Base-by-base conservation (phyloP, 1,139 yeast species). In the Blastobotrys raffinosifermentans region DNA sequence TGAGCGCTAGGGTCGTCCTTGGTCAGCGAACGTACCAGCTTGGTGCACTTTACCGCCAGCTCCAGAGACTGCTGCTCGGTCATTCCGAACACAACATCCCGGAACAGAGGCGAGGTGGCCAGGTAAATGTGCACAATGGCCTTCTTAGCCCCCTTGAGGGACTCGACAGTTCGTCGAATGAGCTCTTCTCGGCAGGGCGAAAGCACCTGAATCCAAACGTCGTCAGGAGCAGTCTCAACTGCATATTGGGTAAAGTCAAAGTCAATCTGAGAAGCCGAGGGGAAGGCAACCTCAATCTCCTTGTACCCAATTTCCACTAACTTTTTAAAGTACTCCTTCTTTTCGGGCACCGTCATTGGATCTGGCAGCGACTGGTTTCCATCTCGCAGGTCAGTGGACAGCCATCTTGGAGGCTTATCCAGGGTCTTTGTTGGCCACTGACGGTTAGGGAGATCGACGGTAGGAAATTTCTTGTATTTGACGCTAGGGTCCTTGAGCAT, bases 361-460 rank as follows among this genome's bases (percentile, higher is more conserved):
- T 91, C 97, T 7, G 97, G 97, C 50, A 91, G 72, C 8, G 96
- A 84, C 66, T 91, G 97, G 67, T 91, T 91, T 40, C 98, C 98
- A 60, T 91, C 98, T 62, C 97, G 75, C 53, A 91, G 73, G 60
- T 91, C 97, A 2, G 97, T 91, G 6, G 96, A 83, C 39, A 91
- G 73, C 97, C 97, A 91, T 60, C 97, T 73, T 40, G 98, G 97
- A 2, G 96, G 82, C 59, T 79, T 79, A 37, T 75, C 74, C 50
- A 91, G 70, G 26, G 77, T 66, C 39, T 75, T 77, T 44, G 73
- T 65, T 8, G 98, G 98, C 98, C 98, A 91, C 47, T 78, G 75
- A 51, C 98, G 76, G 53, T 81, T 73, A 18, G 85, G 78, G 47
- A 89, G 69, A 32, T 77, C 61, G 32, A 89, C 67, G 3, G 80